Base-by-base conservation (phyloP, 495 filamentous ascomycete species). In the Annulohypoxylon bovei region DNA sequence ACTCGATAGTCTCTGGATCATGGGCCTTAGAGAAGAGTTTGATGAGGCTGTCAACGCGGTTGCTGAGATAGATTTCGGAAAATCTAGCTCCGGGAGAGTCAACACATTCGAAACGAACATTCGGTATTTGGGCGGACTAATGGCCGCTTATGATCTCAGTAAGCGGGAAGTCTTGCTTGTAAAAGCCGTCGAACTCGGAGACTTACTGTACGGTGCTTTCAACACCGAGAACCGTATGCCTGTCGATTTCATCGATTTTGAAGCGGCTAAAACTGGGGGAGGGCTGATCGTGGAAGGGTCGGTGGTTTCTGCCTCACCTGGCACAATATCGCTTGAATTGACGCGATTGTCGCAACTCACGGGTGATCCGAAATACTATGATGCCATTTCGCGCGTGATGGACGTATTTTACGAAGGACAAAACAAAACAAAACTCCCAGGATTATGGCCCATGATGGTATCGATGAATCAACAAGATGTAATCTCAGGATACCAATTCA, bases 181-280 rank as follows among this genome's bases (percentile, higher is more conserved):
- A 16, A 97, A 97, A 74, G 93, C 94, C 7, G 83, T 90, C 16
- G 91, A 97, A 78, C 83, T 98, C 49, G 94, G 87, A 5, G 91
- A 97, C 59, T 80, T 98, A 44, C 76, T 98, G 27, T 95, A 93
- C 70, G 88, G 88, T 23, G 91, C 90, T 5, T 98, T 97, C 76
- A 92, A 97, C 75, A 97, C 94, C 1, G 88, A 89, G 0, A 93
- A 97, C 66, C 85, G 92, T 39, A 96, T 98, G 93, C 94, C 94
- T 77, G 73, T 87, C 77, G 77, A 79, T 62, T 81, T 70, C 81
- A 90, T 77, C 82, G 83, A 62, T 84, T 91, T 78, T 79, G 83
- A 69, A 82, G 86, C 0, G 79, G 85, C 82, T 0, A 79, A 82
- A 37, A 62, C 27, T 1, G 75, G 77, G 9, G 65, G 65, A 6